A percentile compares a stretch with the other conserved stretches of the same genome.
Conservation (phyloP, 768 basidiomycete species). For the Lactifluus pinguis region DNA sequence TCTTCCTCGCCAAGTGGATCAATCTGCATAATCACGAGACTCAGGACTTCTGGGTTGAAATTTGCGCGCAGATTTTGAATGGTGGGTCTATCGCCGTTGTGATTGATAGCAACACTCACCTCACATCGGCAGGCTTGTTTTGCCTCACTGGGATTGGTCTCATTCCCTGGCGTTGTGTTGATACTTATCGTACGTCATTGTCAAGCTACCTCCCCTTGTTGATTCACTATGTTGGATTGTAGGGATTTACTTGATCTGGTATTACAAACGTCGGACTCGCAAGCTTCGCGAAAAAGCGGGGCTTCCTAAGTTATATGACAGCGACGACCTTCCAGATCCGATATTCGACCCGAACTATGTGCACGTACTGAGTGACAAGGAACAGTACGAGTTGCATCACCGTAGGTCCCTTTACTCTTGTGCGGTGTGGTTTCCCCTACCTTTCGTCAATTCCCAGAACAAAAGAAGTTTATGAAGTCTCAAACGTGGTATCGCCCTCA, state of each 20-base stretch:
- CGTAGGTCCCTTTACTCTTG: slow-evolving; percentile 36
- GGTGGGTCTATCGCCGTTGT: slow-evolving; percentile 31
- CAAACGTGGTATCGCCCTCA: slow-evolving; percentile 87
- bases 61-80: slow-evolving; percentile 67
- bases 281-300: slow-evolving; percentile 52
- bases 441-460: slow-evolving; percentile 36
- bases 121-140: slow-evolving; percentile 46
- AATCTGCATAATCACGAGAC: slow-evolving; percentile 58
- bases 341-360: slow-evolving; percentile 59
- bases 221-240: neutral
- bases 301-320: slow-evolving; percentile 60
- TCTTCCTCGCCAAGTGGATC: slow-evolving; percentile 61
- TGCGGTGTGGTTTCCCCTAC: neutral
- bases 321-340: slow-evolving; percentile 78
- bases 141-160: slow-evolving; percentile 74
- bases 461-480: slow-evolving; percentile 55
- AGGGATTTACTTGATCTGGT: slow-evolving; percentile 72
- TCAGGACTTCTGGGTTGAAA: slow-evolving; percentile 77
- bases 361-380: slow-evolving; percentile 56
- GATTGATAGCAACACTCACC: neutral
- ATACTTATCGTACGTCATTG: slow-evolving; percentile 53
- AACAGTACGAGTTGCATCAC: slow-evolving; percentile 55
- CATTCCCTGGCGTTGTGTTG: slow-evolving; percentile 64
- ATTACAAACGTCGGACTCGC: slow-evolving; percentile 53
- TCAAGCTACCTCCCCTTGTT: neutral